Evolutionary conservation across 495 filamentous ascomycete genomes (phyloP).

Genomic region (Neurospora sp.): DNA sequence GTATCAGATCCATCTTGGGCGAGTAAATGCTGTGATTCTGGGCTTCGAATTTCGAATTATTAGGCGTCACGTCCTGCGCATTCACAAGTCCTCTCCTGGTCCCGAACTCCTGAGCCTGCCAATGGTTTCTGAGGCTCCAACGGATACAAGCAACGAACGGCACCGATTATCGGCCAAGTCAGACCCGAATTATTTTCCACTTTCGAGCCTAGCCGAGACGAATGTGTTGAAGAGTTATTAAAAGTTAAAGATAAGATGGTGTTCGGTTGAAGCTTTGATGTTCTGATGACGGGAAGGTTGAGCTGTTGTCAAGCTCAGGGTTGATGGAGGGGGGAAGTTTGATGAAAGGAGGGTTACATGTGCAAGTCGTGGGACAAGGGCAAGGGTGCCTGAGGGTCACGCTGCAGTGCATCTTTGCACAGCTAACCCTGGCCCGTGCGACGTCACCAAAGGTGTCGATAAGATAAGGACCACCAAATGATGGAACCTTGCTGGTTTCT

Average conservation of each 20-base stretch:
- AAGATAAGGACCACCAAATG: not conserved
- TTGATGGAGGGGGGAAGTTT: not conserved
- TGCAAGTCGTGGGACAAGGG: not conserved
- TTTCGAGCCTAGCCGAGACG: too few species aligned
- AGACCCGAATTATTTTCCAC: too few species aligned
- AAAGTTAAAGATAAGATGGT: not conserved
- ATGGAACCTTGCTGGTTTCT: not conserved
- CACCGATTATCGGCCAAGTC: not conserved
- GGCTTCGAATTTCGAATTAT: not conserved
- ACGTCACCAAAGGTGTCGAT: not conserved
- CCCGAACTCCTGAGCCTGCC: not conserved
- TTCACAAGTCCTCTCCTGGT: not conserved
- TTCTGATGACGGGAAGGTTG: not conserved
- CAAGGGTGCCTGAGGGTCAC: not conserved
- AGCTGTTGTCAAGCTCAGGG: not conserved
- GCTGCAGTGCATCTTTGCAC: not conserved
- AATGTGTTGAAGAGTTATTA: too few species aligned
- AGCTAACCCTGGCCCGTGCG: not conserved
- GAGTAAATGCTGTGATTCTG: not conserved
- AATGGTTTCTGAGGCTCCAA: not conserved
- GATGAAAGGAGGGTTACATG: not conserved
- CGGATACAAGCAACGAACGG: not conserved
- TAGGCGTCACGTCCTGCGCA: not conserved
- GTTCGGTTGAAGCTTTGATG: not conserved
- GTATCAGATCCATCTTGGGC: conserved; percentile 76